These are phyloP conservation scores for Castanea sativa DNA, from an alignment of 306 rosid genomes.

Conservation along the genomic window DNA sequence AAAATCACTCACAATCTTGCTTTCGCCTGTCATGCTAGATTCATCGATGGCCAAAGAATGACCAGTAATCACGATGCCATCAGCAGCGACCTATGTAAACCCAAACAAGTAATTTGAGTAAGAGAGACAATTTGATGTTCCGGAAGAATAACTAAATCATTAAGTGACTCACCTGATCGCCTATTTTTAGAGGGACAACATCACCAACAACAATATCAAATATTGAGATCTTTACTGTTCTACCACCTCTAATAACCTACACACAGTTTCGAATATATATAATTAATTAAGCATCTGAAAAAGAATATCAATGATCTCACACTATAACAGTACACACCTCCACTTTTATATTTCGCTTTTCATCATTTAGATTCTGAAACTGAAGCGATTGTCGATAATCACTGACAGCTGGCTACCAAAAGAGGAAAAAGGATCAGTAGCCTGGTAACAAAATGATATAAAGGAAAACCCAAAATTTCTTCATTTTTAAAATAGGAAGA, in stretches of 20 bases:
- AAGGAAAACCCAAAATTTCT: not conserved
- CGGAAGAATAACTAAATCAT: constrained; percentile 21
- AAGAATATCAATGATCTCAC: not conserved
- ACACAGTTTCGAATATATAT: constrained; percentile 27
- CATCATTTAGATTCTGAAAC: constrained; percentile 83
- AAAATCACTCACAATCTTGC: constrained; percentile 76
- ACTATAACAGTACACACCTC: constrained; percentile 59
- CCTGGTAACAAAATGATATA: not conserved
- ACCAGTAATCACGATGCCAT: constrained; percentile 76
- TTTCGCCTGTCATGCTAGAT: constrained; percentile 99
- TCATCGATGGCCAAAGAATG: constrained; percentile 95
- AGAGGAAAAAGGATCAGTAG: not conserved
- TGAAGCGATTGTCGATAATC: constrained; percentile 94
- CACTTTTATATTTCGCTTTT: constrained; percentile 84
- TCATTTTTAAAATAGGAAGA: not conserved
- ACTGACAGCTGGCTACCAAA: constrained; percentile 64
- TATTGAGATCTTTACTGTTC: constrained; percentile 69
- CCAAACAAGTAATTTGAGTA: constrained; percentile 10
- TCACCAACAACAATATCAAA: constrained; percentile 98
- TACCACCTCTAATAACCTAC: constrained; percentile 87
- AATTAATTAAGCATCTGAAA: constrained; percentile 24
- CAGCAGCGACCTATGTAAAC: constrained; percentile 79
- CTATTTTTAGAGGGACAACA: constrained; percentile 87
- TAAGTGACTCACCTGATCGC: constrained; percentile 73
- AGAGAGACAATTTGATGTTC: not conserved